Evolutionary conservation across 352 stramenopile species (phyloP).

Genomic region (Phytophthora pluvialis): DNA sequence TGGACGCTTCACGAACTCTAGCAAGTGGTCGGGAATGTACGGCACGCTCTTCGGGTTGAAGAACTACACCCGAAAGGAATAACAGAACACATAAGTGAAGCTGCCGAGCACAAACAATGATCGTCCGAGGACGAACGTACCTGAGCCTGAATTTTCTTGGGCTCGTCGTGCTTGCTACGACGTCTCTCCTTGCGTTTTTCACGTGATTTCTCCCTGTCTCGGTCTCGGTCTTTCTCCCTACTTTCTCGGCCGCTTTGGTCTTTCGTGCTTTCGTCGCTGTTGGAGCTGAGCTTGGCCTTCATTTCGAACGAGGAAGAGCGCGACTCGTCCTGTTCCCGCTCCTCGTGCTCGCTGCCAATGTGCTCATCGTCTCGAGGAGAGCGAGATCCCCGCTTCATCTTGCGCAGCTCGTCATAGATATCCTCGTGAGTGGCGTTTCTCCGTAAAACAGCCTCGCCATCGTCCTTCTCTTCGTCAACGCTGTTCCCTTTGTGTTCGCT

Average conservation of each 20-base stretch:
- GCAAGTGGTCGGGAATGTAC: conserved; percentile 81
- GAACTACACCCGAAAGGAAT: conserved; percentile 41
- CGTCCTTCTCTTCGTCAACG: conserved; percentile 34
- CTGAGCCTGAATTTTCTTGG: conserved; percentile 72
- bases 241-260: conserved; percentile 24
- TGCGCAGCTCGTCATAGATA: conserved; percentile 67
- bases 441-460: conserved; percentile 23
- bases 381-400: conserved; percentile 46
- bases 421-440: conserved; percentile 47
- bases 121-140: conserved; percentile 20
- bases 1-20: conserved; percentile 82
- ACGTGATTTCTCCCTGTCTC: conserved; percentile 44
- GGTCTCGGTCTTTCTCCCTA: conserved; percentile 24
- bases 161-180: conserved; percentile 67
- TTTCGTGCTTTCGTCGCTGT: conserved; percentile 45
- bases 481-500: conserved; percentile 31
- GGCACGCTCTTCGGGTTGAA: conserved; percentile 88
- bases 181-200: conserved; percentile 64
- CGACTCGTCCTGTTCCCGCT: conserved; percentile 21
- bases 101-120: background rate
- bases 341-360: conserved; percentile 17
- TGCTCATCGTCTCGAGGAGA: conserved; percentile 41
- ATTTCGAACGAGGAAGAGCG: conserved; percentile 32
- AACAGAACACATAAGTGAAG: conserved; percentile 4
- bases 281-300: conserved; percentile 32